Conservation (phyloP, 1,284 basidiomycete genomes). For the Schizophyllum amplum region DNA sequence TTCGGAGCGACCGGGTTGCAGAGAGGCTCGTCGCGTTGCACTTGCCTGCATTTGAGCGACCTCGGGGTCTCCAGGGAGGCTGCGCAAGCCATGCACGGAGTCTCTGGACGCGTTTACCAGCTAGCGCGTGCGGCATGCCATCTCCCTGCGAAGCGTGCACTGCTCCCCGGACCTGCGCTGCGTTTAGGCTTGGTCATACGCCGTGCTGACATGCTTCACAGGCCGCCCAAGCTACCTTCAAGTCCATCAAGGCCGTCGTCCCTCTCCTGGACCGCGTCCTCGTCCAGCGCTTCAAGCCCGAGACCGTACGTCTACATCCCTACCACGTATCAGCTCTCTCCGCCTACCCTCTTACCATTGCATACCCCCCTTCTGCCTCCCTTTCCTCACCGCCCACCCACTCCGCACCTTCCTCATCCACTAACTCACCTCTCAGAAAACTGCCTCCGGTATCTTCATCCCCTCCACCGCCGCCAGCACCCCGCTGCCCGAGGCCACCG, state of each 20-base stretch:
- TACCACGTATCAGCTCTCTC: not conserved
- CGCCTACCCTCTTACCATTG: not conserved
- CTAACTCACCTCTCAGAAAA: slow-evolving; percentile 60
- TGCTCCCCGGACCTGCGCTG: too few species aligned
- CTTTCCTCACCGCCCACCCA: too few species aligned
- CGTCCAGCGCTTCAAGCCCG: slow-evolving; percentile 95
- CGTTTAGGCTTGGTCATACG: too few species aligned
- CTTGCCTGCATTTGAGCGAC: too few species aligned
- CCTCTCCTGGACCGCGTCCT: slow-evolving; percentile 95
- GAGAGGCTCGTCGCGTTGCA: too few species aligned
- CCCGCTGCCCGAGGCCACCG: slow-evolving; percentile 93
- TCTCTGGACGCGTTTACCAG: too few species aligned
- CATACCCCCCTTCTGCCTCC: not conserved
- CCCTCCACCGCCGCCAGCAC: slow-evolving; percentile 78
- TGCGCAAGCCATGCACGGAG: too few species aligned
- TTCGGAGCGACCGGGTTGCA: too few species aligned
- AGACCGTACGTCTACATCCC: slow-evolving; percentile 51
- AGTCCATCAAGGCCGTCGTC: slow-evolving; percentile 86
- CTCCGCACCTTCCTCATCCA: not conserved
- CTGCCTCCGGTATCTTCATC: slow-evolving; percentile 88
- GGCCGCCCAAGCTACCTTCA: slow-evolving; percentile 83
- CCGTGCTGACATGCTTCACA: not conserved
- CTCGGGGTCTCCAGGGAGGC: too few species aligned
- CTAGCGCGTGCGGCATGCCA: too few species aligned
- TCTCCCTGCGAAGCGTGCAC: too few species aligned